These are phyloP conservation scores for Microbotryomycetes sp. DNA, from an alignment of 1,284 basidiomycete genomes.

Conservation along the genomic window DNA sequence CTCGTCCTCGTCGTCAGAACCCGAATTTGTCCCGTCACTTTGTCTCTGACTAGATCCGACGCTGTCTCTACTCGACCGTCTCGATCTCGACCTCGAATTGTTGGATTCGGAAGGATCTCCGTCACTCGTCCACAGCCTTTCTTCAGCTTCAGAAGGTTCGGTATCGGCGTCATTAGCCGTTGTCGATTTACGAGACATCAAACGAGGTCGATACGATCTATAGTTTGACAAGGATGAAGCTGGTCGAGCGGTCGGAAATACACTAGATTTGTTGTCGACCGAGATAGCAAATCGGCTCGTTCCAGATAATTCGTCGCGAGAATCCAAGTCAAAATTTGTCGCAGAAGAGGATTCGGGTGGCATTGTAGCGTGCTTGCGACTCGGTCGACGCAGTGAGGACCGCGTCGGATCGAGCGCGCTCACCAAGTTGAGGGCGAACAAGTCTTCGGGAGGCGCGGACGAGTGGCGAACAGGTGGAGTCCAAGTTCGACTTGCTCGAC, in stretches of 20 bases:
- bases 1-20: neutral
- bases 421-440: neutral
- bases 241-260: neutral
- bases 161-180: constrained; percentile 9
- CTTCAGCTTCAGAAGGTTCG: constrained; percentile 4
- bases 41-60: neutral
- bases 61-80: too few relatives aligned
- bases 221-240: neutral
- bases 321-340: constrained; percentile 6
- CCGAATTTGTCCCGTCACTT: neutral
- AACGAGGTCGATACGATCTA: neutral
- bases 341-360: neutral
- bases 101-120: neutral
- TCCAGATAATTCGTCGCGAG: neutral
- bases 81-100: too few relatives aligned
- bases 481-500: constrained; percentile 4
- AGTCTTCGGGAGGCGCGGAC: constrained; percentile 23
- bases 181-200: neutral
- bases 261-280: neutral
- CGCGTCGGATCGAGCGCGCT: neutral
- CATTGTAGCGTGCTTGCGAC: neutral
- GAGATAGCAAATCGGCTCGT: neutral
- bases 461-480: constrained; percentile 15
- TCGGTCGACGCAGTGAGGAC: neutral
- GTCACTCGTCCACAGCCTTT: neutral